Base-by-base conservation (phyloP, 208 protist genomes). In the Trypanosoma conorhini region DNA sequence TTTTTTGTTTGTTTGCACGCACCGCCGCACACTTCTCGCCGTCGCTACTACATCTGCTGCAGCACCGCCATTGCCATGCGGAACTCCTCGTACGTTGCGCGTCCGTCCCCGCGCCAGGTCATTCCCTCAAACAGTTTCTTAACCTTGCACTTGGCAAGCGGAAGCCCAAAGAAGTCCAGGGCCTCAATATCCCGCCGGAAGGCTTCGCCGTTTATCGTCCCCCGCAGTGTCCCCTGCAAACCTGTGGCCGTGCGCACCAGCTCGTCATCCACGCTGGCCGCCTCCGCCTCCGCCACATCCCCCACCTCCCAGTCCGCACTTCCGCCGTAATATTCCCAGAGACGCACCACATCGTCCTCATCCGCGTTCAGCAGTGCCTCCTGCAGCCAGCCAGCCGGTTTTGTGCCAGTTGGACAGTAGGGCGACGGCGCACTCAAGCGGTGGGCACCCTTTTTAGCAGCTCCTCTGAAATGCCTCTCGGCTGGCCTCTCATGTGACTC, bases 131-230 rank as follows among this genome's bases (percentile, higher is more conserved):
- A 89, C 15, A 89, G 61, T 26, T 59, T 70, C 63, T 79, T 77
- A 44, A 87, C 31, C 48, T 76, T 69, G 35, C 79, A 60, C 40
- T 70, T 82, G 22, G 74, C 55, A 42, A 79, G 71, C n/a, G 84
- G 87, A n/a, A 82, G 76, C 22, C 87, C 87, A 62, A 87, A 82
- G 57, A 26, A 86, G 35, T 90, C 87, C 22, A 93, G 69, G 3
- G 50, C 64, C 38, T 78, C 76, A 69, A 93, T 84, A 57, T 93
- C 87, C 21, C 64, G 64, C 35, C 81, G 72, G 26, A 93, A 87
- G 21, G 67, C 48, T 51, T 67, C 60, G 5, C 72, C 72, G 50
- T 77, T 48, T 33, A 77, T 72, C 0, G 65, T 67, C 0, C 65
- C 66, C 15, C 21, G 21, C 26, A 72, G 30, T 31, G 21, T 59